phyloP scores from a whole-genome alignment of 164 flowering plant genomes.

The Brasenia schreberi region DNA sequence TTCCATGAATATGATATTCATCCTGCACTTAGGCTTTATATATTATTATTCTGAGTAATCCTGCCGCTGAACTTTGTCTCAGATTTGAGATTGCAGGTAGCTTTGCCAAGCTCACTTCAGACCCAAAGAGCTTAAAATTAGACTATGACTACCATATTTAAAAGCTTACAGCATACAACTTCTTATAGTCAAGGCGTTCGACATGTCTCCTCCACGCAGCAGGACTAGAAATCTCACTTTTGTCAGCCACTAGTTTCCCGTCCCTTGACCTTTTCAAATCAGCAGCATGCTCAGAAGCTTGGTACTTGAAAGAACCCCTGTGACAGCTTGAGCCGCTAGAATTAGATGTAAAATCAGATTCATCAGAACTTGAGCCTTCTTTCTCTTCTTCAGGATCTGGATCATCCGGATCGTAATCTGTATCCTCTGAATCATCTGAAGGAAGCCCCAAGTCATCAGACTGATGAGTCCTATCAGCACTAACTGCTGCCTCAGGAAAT shows the following conservation, averaged over 20 bases:
- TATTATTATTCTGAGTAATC: too few species aligned
- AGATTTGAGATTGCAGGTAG: too few species aligned
- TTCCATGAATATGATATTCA: too few species aligned
- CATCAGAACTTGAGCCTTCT: constrained; percentile 53
- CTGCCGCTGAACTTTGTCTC: too few species aligned
- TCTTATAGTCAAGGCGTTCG: constrained; percentile 79
- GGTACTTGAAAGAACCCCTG: constrained; percentile 10
- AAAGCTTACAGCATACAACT: constrained; percentile 70
- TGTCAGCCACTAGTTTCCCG: constrained; percentile 3
- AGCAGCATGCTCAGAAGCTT: constrained; percentile 27
- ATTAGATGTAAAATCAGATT: constrained; percentile 44
- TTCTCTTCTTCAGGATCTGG: constrained; percentile 24
- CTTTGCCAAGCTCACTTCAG: too few species aligned
- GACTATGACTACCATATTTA: not conserved
- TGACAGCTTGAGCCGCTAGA: constrained; percentile 31
- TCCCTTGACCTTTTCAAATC: constrained; percentile 31
- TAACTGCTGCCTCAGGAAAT: constrained; percentile 74
- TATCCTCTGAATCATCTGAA: constrained; percentile 88
- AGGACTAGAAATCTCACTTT: constrained; percentile 10
- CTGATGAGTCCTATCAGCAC: constrained; percentile 26
- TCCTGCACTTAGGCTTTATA: too few species aligned
- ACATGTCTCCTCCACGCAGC: constrained; percentile 33
- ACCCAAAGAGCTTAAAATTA: too few species aligned
- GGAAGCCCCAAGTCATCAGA: constrained; percentile 43
- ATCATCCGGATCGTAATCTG: constrained; percentile 69